phyloP scores from a whole-genome alignment of 805 yeast genomes.

The Ogataea henricii region DNA sequence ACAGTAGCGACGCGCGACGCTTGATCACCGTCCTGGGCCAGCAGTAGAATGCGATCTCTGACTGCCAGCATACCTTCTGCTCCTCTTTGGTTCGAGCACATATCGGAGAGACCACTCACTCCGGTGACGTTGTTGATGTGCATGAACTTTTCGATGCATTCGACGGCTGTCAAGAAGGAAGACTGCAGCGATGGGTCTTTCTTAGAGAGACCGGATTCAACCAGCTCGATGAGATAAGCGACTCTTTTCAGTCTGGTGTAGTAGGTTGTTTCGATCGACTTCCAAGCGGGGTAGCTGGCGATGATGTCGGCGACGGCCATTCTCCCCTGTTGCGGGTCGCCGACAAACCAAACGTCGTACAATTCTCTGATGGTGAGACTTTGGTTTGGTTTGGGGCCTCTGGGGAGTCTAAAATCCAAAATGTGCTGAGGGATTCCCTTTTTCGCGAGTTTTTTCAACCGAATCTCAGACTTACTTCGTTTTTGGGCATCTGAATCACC shows the following conservation, averaged over 20 bases:
- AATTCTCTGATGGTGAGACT: slow-evolving; percentile 16
- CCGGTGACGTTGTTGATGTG: slow-evolving; percentile 12
- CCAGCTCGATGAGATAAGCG: slow-evolving; percentile 15
- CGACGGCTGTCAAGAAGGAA: slow-evolving; percentile 9
- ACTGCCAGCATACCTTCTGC: slow-evolving; percentile 14
- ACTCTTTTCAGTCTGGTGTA: slow-evolving; percentile 18
- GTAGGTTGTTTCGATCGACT: slow-evolving; percentile 18
- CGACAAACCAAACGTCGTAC: slow-evolving; percentile 18
- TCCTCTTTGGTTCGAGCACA: slow-evolving; percentile 21
- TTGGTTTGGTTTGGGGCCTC: slow-evolving; percentile 19
- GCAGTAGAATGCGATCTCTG: slow-evolving; percentile 1
- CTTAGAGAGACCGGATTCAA: slow-evolving; percentile 6
- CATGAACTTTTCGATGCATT: slow-evolving; percentile 15
- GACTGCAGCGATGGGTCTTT: not conserved
- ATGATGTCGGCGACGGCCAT: slow-evolving; percentile 16
- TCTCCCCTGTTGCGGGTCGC: slow-evolving; percentile 7
- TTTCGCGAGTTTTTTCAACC: slow-evolving; percentile 11
- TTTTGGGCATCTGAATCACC: not conserved
- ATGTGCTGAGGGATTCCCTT: slow-evolving; percentile 19
- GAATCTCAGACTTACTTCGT: slow-evolving; percentile 6
- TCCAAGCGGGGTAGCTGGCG: slow-evolving; percentile 16
- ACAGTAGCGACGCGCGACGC: not conserved
- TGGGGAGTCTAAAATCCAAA: slow-evolving; percentile 13
- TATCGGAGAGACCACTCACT: slow-evolving; percentile 21
- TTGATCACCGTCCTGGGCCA: not conserved